Percentiles rank a stretch among this genome's conserved stretches.
Evolutionary conservation across 768 basidiomycete genomes (phyloP).

Genomic region (Neoboletus subvelutipes): DNA sequence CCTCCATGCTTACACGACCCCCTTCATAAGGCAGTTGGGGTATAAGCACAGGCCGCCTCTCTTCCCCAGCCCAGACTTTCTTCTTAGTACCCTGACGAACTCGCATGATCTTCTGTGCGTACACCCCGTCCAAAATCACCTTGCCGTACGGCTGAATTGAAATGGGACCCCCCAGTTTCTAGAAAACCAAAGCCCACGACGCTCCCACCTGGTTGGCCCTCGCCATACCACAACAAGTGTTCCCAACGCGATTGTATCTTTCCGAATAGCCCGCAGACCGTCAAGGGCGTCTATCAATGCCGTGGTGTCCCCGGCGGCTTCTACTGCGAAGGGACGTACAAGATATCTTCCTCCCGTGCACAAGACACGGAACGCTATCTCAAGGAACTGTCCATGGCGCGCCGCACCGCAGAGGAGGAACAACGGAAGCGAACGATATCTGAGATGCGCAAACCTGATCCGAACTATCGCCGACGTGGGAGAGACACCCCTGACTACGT

Average conservation of each 20-base stretch:
- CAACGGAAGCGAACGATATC: constrained; percentile 30
- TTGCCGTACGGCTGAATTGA: neutral
- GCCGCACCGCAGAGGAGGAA: constrained; percentile 28
- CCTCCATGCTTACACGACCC: constrained; percentile 14
- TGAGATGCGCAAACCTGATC: constrained; percentile 28
- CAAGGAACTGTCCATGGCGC: constrained; percentile 24
- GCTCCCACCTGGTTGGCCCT: constrained; percentile 36
- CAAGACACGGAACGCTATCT: constrained; percentile 35
- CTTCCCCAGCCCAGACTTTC: neutral
- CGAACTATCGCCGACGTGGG: constrained; percentile 14
- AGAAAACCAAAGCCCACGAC: constrained; percentile 30
- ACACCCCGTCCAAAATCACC: neutral
- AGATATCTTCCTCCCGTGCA: constrained; percentile 33
- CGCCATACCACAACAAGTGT: constrained; percentile 38
- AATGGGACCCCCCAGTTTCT: constrained; percentile 20
- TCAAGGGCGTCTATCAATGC: constrained; percentile 34
- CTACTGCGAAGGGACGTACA: constrained; percentile 36
- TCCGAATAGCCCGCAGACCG: constrained; percentile 31
- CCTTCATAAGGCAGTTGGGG: constrained; percentile 28
- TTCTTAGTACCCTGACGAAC: constrained; percentile 16
- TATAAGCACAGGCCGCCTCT: constrained; percentile 14
- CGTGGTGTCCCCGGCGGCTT: constrained; percentile 35
- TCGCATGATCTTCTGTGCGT: constrained; percentile 32
- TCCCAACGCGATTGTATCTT: constrained; percentile 33
- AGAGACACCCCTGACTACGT: constrained; percentile 12